Evolutionary conservation across 1,139 yeast species (phyloP).

Genomic region (Candida smagusa): DNA sequence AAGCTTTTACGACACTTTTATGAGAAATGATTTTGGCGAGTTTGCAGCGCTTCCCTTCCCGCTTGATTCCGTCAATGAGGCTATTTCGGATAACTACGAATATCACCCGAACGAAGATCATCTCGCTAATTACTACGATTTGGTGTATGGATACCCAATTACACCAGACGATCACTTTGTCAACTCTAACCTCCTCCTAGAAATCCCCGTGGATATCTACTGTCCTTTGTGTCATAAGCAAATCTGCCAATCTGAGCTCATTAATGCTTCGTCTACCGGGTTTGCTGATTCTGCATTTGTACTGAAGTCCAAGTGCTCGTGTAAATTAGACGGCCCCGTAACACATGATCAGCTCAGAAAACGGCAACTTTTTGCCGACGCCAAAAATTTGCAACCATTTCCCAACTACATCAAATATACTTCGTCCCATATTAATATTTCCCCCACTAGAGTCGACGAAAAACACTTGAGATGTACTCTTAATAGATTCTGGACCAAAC

Average conservation of each 20-base stretch:
- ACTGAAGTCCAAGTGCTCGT: not conserved
- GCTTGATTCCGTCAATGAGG: slow-evolving; percentile 16
- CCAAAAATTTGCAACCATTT: not conserved
- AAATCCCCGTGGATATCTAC: not conserved
- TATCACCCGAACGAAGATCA: slow-evolving; percentile 13
- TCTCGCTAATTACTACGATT: not conserved
- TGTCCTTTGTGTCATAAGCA: not conserved
- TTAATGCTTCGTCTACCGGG: not conserved
- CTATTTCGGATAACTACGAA: slow-evolving; percentile 16
- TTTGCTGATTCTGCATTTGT: not conserved
- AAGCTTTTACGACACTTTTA: slow-evolving; percentile 25
- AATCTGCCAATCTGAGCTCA: not conserved
- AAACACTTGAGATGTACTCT: not conserved
- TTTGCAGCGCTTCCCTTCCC: slow-evolving; percentile 28
- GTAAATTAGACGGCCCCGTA: not conserved
- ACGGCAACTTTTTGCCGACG: slow-evolving; percentile 21
- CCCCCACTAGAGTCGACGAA: not conserved
- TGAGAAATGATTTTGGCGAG: slow-evolving; percentile 19
- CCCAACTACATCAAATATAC: not conserved
- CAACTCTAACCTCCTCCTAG: not conserved
- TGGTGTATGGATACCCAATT: not conserved
- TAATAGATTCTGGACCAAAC: not conserved
- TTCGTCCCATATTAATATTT: not conserved
- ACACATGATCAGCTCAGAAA: slow-evolving; percentile 16
- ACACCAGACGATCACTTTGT: not conserved